phyloP scores from a whole-genome alignment of 2,329 filamentous ascomycete genomes.

The Polychaeton citri region DNA sequence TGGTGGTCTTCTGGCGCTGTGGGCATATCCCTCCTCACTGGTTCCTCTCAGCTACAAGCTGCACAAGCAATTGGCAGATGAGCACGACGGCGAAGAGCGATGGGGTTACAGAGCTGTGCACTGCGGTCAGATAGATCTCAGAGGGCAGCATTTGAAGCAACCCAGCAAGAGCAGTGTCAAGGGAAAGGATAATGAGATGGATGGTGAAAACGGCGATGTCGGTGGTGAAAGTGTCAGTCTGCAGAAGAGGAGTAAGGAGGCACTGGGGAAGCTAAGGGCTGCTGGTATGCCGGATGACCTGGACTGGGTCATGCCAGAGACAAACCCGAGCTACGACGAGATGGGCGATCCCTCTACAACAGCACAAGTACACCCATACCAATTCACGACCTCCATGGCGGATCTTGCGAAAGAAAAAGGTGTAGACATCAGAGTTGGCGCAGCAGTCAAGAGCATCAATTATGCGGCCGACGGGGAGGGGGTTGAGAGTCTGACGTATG shows the following conservation, averaged over 20 bases:
- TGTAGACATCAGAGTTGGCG: conserved; percentile 47
- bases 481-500: conserved; percentile 52
- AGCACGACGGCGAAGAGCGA: conserved; percentile 61
- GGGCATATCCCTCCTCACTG: conserved; percentile 77
- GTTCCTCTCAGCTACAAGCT: conserved; percentile 77
- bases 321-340: conserved; percentile 58
- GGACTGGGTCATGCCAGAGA: conserved; percentile 65
- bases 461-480: conserved; percentile 30
- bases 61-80: conserved; percentile 69
- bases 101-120: conserved; percentile 80
- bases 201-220: conserved; percentile 16
- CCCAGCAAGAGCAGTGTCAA: conserved; percentile 13
- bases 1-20: conserved; percentile 75
- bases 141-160: neutral
- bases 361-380: conserved; percentile 83
- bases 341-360: conserved; percentile 76
- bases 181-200: conserved; percentile 15
- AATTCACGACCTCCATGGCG: conserved; percentile 79
- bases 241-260: conserved; percentile 40
- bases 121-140: conserved; percentile 51
- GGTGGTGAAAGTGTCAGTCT: conserved; percentile 34
- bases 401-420: conserved; percentile 52
- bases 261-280: conserved; percentile 37
- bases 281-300: conserved; percentile 61
- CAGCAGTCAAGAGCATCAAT: conserved; percentile 54